Percentiles rank a stretch among this genome's conserved stretches.
Conservation (phyloP, 2,329 filamentous ascomycete genomes). For the Trichoderma atrobrunneum region DNA sequence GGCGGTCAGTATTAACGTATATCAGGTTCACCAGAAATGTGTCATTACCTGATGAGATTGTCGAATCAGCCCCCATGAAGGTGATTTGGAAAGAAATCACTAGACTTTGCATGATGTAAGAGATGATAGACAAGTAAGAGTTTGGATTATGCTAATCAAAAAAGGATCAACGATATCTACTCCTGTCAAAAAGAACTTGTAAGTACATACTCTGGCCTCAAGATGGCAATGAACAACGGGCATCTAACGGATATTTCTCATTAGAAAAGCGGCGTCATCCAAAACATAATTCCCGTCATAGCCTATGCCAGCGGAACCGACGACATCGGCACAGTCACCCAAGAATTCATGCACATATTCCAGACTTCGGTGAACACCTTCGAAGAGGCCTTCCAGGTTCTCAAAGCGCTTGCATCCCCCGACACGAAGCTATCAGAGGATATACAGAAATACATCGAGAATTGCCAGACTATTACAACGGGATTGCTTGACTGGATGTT, state of each 20-base stretch:
- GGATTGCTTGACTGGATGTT: slow-evolving; percentile 6
- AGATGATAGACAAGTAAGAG: neutral
- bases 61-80: neutral
- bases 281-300: slow-evolving; percentile 7
- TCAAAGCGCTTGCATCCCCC: neutral
- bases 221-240: neutral
- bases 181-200: slow-evolving; percentile 5
- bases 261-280: neutral
- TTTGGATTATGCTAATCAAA: neutral
- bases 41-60: neutral
- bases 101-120: slow-evolving; percentile 9
- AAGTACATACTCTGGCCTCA: neutral
- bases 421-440: neutral
- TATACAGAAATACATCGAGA: neutral
- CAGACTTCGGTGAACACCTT: neutral
- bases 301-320: neutral
- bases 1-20: neutral
- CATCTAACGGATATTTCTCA: neutral
- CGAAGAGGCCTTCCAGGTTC: neutral
- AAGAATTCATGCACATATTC: slow-evolving; percentile 1
- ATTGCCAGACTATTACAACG: slow-evolving; percentile 1
- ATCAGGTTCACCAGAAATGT: neutral
- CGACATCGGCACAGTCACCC: neutral
- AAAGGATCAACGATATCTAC: slow-evolving; percentile 14
- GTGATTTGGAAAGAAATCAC: slow-evolving; percentile 9